Evolutionary conservation across 2,329 filamentous ascomycete genomes (phyloP), one percentile per base, ranked within the genome.

Genomic region (Alternaria sp.): DNA sequence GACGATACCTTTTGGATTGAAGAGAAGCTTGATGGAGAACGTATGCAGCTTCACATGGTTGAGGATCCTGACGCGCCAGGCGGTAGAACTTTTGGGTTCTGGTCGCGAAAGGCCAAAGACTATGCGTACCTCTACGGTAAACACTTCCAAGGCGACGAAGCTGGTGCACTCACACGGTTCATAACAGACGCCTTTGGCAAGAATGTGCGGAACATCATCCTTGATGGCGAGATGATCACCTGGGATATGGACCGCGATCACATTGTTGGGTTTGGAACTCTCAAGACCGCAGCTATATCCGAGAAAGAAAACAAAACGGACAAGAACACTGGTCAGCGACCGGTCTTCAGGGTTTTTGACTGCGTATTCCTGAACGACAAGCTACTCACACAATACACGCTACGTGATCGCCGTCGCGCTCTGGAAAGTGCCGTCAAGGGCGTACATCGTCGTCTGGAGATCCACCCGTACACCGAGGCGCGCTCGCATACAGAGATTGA

Each of bases 181-280:
- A 82, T 98, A 20, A 87, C 87, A 53, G 84, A 88, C 41, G 93
- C 92, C 0, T 98, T 99, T 75, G 83, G 88, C 2, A 81, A 88
- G 1, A 89, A 89, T 2, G 93, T 98, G 0, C 85, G 89, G 16
- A 97, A 92, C 73, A 85, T 97, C 65, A 97, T 99, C 51, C 84
- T 99, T 0, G 95, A 99, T 71, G 95, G 95, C 9, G 95, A 99
- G 77, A 99, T 99, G 95, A 93, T 99, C 59, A 97, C 94, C 0
- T 99, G 95, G 95, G 93, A 98, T 74, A 91, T 93, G 62, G 88
- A 90, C 44, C 84, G 91, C 51, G 91, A 97, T 79, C 91, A 91
- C 56, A 91, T 95, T 53, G 90, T 96, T 16, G 88, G 91, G 0
- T 99, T 99, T 76, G 95, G 95, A 7, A 96, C 92, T 0, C 84